phyloP scores from a whole-genome alignment of 192 early-diverging fungal species.

The Podila epigama region DNA sequence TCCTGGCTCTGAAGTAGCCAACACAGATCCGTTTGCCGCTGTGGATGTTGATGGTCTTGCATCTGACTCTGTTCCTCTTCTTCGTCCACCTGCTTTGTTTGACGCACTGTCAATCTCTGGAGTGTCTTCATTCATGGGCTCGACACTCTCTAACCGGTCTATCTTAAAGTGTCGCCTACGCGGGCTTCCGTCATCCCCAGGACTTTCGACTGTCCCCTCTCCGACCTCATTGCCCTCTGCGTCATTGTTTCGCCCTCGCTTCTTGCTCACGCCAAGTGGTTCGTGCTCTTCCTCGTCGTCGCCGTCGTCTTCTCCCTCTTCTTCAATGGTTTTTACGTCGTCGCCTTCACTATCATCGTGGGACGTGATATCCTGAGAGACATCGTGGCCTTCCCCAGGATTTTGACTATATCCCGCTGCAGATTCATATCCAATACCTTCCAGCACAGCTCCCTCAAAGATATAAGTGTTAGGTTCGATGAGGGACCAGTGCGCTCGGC shows the following conservation, averaged over 20 bases:
- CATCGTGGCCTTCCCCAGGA: too few relatives aligned
- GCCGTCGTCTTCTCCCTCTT: not conserved
- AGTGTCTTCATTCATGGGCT: not conserved
- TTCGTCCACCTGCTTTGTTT: not conserved
- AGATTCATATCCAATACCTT: constrained; percentile 37
- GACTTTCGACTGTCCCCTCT: not conserved
- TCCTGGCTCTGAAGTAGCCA: too few relatives aligned
- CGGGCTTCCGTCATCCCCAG: not conserved
- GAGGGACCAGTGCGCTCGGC: constrained; percentile 25
- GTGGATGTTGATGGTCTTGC: too few relatives aligned
- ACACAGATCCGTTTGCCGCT: too few relatives aligned
- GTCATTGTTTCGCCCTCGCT: constrained; percentile 4
- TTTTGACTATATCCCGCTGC: not conserved
- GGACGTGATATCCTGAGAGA: not conserved
- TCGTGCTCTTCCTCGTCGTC: not conserved
- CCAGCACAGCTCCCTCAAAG: constrained; percentile 57
- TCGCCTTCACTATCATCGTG: not conserved
- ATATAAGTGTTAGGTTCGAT: constrained; percentile 51
- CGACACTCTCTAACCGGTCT: not conserved
- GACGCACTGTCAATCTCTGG: not conserved
- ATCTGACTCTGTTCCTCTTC: not conserved
- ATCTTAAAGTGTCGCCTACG: not conserved
- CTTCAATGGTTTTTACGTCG: not conserved
- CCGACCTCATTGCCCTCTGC: not conserved
- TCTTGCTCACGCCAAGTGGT: not conserved